Conservation (phyloP, 78 protist species). For the Chrysochromulina tobinii region DNA sequence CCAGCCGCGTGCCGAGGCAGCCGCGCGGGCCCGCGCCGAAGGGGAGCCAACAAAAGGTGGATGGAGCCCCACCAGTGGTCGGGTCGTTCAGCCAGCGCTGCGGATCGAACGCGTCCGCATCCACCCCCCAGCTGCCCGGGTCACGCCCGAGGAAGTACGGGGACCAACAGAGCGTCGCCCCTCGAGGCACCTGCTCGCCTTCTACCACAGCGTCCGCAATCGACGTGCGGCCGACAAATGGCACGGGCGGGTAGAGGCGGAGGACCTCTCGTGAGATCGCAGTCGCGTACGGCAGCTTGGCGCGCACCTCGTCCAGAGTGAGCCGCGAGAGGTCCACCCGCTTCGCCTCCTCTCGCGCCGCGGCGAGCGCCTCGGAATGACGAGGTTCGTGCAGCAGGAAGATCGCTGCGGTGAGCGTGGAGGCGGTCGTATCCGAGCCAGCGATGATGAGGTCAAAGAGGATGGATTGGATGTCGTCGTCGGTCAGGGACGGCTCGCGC, state of each 20-base stretch:
- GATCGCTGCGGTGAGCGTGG: neutral
- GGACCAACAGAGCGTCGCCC: neutral
- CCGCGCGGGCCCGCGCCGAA: constrained; percentile 2
- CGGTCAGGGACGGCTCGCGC: neutral
- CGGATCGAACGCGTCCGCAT: neutral
- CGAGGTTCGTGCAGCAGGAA: neutral
- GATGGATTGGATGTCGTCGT: neutral
- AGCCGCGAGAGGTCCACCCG: neutral
- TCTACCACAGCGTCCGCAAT: neutral
- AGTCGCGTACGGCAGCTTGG: neutral
- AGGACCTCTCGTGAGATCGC: neutral
- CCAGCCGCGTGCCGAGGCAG: constrained; percentile 28
- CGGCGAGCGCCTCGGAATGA: neutral
- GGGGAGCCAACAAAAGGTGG: neutral
- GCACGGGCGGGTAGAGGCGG: constrained; percentile 30
- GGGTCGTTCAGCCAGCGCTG: constrained; percentile 1
- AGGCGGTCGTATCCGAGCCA: neutral
- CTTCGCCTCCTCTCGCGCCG: neutral
- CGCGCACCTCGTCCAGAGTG: neutral
- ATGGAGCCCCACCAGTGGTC: neutral
- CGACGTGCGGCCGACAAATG: constrained; percentile 10
- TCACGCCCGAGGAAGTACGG: neutral
- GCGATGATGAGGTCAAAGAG: neutral
- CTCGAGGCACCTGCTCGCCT: neutral
- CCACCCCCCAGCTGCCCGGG: neutral